Evolutionary conservation across 2,329 filamentous ascomycete genomes (phyloP), one percentile per base, ranked within the genome.

Genomic region (Dothideomycetes sp.): DNA sequence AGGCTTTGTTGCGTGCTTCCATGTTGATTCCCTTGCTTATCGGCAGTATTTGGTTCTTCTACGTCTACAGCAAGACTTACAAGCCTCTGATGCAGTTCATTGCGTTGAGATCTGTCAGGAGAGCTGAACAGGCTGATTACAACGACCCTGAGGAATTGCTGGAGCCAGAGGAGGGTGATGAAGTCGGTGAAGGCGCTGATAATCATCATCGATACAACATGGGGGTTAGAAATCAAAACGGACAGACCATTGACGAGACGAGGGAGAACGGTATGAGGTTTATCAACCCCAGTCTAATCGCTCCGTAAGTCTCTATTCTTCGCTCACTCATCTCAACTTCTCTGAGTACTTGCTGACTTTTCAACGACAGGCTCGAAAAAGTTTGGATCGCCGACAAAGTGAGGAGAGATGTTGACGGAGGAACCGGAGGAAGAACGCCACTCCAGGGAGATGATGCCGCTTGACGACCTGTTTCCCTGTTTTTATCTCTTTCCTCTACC

Each of bases 1-100:
- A 73, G 35, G 86, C 84, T 0, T 84, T 87, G 51, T 76, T 80
- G 15, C 74, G 82, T 33, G 84, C 86, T 0, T 64, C 78, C 10
- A 67, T 88, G 20, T 71, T 95, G 15, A 60, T 82, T 1, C 93
- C 91, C 4, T 70, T 98, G 3, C 67, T 94, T 4, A 67, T 80
- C 8, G 76, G 78, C 22, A 95, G 89, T 0, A 67, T 94, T 12
- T 96, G 89, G 88, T 94, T 93, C 57, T 82, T 76, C 48, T 84
- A 84, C 60, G 83, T 85, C 50, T 96, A 85, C 57, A 73, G 76
- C 30, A 73, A 74, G 31, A 83, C 82, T 1, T 98, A 91, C 53
- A 83, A 86, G 53, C 89, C 91, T 1, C 65, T 98, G 45, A 94
- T 88, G 61, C 82, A 79, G 51, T 95, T 91, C 58, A 96, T 98